Conservation (phyloP, 108 stramenopile genomes). For the Skeletonema tropicum region DNA sequence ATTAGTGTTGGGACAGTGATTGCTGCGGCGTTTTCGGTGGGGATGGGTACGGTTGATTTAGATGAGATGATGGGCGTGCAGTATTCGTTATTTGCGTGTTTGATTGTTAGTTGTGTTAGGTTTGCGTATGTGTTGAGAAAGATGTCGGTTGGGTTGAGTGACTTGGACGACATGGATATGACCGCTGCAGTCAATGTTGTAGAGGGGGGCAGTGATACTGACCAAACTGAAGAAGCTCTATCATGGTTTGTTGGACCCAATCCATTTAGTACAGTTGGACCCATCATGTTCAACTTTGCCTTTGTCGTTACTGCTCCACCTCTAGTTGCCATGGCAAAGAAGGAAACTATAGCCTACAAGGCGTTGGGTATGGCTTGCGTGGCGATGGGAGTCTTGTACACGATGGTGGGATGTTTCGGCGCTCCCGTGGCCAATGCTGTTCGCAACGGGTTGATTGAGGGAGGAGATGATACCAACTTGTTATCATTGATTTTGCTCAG, state of each 20-base stretch:
- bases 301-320: conserved; percentile 41
- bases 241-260: conserved; percentile 28
- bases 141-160: conserved; percentile 14
- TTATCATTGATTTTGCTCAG: conserved; percentile 35
- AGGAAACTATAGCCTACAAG: conserved; percentile 25
- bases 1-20: conserved; percentile 34
- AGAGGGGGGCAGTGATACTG: neutral
- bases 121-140: conserved; percentile 23
- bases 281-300: conserved; percentile 47
- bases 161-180: neutral
- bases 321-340: conserved; percentile 24
- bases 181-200: neutral
- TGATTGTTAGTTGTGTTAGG: conserved; percentile 21
- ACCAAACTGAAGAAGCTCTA: neutral
- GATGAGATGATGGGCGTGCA: conserved; percentile 48
- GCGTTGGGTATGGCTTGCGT: conserved; percentile 41
- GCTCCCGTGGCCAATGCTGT: conserved; percentile 39
- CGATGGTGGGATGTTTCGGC: conserved; percentile 24
- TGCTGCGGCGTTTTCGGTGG: conserved; percentile 22
- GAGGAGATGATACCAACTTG: conserved; percentile 41
- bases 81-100: conserved; percentile 37
- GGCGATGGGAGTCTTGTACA: conserved; percentile 35
- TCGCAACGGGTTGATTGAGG: conserved; percentile 26
- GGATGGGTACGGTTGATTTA: conserved; percentile 33
- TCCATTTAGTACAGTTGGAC: conserved; percentile 33